These are phyloP conservation scores for Penicillium janthinellum DNA, from an alignment of 2,329 filamentous ascomycete genomes.

Conservation along the genomic window DNA sequence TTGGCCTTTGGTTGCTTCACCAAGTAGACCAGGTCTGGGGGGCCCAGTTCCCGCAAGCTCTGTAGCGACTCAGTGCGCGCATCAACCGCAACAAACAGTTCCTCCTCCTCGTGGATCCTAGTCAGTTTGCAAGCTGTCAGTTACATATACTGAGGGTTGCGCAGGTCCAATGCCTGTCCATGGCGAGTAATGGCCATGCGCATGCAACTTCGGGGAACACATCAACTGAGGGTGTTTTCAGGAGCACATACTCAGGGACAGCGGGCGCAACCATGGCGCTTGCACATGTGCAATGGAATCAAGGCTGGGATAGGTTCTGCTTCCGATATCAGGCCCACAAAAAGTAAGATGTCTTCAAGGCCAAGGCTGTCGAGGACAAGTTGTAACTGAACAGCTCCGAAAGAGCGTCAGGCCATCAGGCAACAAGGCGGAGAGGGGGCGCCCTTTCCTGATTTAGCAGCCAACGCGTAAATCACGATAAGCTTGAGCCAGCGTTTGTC, in stretches of 20 bases:
- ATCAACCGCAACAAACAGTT: slow-evolving; percentile 83
- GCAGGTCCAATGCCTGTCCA: slow-evolving; percentile 6
- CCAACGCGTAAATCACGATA: slow-evolving; percentile 23
- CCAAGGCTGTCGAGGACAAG: slow-evolving; percentile 9
- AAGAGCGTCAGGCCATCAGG: slow-evolving; percentile 26
- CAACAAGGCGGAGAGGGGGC: slow-evolving; percentile 21
- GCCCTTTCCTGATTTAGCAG: slow-evolving; percentile 20
- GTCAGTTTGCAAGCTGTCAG: slow-evolving; percentile 23
- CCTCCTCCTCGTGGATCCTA: slow-evolving; percentile 90
- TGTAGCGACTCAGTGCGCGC: slow-evolving; percentile 86
- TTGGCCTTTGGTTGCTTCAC: slow-evolving; percentile 72
- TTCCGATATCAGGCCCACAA: not conserved
- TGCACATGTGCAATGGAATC: slow-evolving; percentile 25
- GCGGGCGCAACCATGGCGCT: slow-evolving; percentile 70
- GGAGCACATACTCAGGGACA: slow-evolving; percentile 68
- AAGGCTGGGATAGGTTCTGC: not conserved
- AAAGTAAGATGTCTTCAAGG: not conserved
- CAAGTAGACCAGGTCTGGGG: slow-evolving; percentile 92
- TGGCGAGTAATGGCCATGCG: slow-evolving; percentile 21
- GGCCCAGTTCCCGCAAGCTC: slow-evolving; percentile 86
- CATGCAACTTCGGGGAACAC: slow-evolving; percentile 31
- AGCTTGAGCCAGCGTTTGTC: slow-evolving; percentile 3
- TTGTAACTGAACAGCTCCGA: slow-evolving; percentile 16
- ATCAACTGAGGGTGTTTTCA: slow-evolving; percentile 27
- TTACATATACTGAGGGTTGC: slow-evolving; percentile 6